A percentile compares a stretch with the other conserved stretches of the same genome.
Evolutionary conservation across 805 yeast genomes (phyloP).

Genomic region (Maudiozyma bulderi): DNA sequence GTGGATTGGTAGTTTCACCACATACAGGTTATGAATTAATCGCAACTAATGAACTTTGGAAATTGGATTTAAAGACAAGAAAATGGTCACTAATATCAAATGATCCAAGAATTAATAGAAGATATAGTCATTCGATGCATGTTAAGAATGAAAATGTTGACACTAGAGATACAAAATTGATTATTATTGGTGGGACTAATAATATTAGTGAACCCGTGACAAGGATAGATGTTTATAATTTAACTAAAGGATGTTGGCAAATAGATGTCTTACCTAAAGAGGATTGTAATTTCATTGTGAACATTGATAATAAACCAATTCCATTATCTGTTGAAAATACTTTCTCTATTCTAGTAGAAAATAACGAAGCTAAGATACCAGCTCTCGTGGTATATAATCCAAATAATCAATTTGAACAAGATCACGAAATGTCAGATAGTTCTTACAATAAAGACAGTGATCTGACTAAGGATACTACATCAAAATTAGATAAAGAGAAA

Average conservation of each 20-base stretch:
- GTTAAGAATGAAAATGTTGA: constrained; percentile 21
- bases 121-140: constrained; percentile 47
- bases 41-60: constrained; percentile 65
- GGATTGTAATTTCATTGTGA: constrained; percentile 9
- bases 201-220: constrained; percentile 21
- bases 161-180: constrained; percentile 21
- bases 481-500: neutral
- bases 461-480: neutral
- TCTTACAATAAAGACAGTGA: neutral
- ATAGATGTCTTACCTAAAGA: constrained; percentile 6
- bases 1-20: constrained; percentile 47
- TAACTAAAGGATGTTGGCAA: constrained; percentile 24
- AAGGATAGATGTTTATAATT: constrained; percentile 22
- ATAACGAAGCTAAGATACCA: constrained; percentile 23
- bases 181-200: constrained; percentile 27
- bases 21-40: constrained; percentile 28
- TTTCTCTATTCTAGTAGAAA: constrained; percentile 21
- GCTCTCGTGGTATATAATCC: constrained; percentile 18
- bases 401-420: constrained; percentile 3
- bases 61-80: constrained; percentile 41
- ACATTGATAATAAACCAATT: constrained; percentile 15
- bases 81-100: constrained; percentile 46
- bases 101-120: constrained; percentile 27
- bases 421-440: neutral
- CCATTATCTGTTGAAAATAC: constrained; percentile 13